Percentiles rank a stretch among this genome's conserved stretches.
Conservation (phyloP, 345 rosid species). For the Crucihimalaya himalaica region DNA sequence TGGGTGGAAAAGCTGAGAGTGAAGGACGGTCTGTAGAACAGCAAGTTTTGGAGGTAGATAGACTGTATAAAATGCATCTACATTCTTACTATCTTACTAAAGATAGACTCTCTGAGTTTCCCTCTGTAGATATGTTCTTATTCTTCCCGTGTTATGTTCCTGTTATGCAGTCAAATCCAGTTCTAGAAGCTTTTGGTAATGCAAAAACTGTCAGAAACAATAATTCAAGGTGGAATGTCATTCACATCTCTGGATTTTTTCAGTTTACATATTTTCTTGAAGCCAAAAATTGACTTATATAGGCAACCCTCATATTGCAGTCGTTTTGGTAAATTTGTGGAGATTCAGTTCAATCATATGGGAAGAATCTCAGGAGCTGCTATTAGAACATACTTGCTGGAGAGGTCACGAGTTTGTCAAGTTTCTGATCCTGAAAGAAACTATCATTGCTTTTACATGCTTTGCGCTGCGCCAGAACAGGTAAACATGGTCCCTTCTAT, state of each 20-base stretch:
- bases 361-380: conserved; percentile 99
- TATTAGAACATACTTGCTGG: conserved; percentile 90
- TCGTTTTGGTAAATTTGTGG: conserved; percentile 98
- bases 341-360: conserved; percentile 78
- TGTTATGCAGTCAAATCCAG: conserved; percentile 88
- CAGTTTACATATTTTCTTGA: conserved; percentile 20
- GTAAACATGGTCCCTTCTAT: conserved; percentile 47
- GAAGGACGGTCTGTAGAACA: conserved; percentile 93
- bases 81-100: conserved; percentile 24
- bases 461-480: conserved; percentile 90
- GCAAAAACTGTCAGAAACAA: conserved; percentile 97
- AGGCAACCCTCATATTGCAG: conserved; percentile 49
- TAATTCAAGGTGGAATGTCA: conserved; percentile 71
- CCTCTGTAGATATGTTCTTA: conserved; percentile 25
- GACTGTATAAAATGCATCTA: background rate
- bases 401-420: conserved; percentile 99
- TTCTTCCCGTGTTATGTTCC: background rate
- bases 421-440: conserved; percentile 99
- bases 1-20: conserved; percentile 86
- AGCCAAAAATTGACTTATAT: conserved; percentile 22
- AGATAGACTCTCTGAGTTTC: background rate
- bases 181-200: conserved; percentile 98
- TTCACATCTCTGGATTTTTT: conserved; percentile 9
- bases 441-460: conserved; percentile 98
- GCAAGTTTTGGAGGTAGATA: conserved; percentile 89